Evolutionary conservation across 176 grass and related monocot genomes (phyloP).

Genomic region (Chrysopogon serrulatus): DNA sequence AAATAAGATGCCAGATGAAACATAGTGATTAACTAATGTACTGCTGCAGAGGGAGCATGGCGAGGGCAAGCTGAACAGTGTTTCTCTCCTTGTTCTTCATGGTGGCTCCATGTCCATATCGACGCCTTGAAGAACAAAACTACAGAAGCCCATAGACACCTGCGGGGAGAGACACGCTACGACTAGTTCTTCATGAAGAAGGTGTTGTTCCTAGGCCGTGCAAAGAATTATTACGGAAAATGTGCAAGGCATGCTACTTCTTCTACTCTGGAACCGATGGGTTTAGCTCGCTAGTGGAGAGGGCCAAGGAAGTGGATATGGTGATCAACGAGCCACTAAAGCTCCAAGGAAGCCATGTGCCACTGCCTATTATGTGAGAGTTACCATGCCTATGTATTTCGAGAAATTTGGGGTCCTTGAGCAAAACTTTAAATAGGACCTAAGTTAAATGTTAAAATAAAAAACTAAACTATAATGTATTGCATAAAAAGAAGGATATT

Average conservation of each 20-base stretch:
- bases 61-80: conserved; percentile 47
- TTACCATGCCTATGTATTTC: too few relatives aligned
- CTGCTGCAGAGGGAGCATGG: conserved; percentile 38
- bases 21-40: too few relatives aligned
- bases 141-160: not conserved
- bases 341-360: not conserved
- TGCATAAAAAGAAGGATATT: too few relatives aligned
- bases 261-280: conserved; percentile 51
- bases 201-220: conserved; percentile 41
- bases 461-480: too few relatives aligned
- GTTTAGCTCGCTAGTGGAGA: conserved; percentile 41
- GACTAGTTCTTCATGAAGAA: conserved; percentile 15
- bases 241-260: conserved; percentile 55
- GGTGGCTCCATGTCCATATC: conserved; percentile 21
- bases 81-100: conserved; percentile 26
- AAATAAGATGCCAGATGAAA: too few relatives aligned
- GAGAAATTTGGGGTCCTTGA: too few relatives aligned
- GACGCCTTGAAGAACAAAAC: not conserved
- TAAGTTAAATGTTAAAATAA: too few relatives aligned
- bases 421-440: too few relatives aligned
- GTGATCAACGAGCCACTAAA: not conserved
- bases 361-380: not conserved
- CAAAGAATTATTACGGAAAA: conserved; percentile 80
- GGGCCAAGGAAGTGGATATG: conserved; percentile 30
- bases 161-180: conserved; percentile 33